A percentile compares a stretch with the other conserved stretches of the same genome.
These are phyloP conservation scores for Arthroderma sp. DNA, from an alignment of 2,329 filamentous ascomycete genomes.

Conservation along the genomic window DNA sequence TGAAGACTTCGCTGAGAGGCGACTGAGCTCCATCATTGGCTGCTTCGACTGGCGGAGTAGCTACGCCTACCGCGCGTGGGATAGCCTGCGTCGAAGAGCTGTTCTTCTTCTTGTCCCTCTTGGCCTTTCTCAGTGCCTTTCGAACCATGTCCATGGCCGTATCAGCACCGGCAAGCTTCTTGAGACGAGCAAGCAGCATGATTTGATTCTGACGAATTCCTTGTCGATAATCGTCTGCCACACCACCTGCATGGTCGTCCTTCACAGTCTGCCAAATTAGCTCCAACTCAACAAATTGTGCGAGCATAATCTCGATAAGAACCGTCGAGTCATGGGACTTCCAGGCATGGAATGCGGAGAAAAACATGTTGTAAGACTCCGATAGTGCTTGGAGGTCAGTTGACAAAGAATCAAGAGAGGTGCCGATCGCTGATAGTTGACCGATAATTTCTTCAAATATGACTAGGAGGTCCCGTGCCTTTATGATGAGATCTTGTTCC, in stretches of 20 bases:
- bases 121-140: constrained; percentile 46
- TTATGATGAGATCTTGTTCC: constrained; percentile 47
- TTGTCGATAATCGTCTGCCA: constrained; percentile 49
- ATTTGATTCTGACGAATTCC: constrained; percentile 55
- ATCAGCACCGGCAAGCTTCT: constrained; percentile 49
- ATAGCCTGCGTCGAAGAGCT: constrained; percentile 42
- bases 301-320: constrained; percentile 52
- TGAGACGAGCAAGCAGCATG: constrained; percentile 47
- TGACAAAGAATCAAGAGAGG: constrained; percentile 29
- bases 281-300: constrained; percentile 52
- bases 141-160: constrained; percentile 47
- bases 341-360: constrained; percentile 52
- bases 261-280: constrained; percentile 56
- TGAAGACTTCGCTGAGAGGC: constrained; percentile 29
- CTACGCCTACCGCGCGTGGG: constrained; percentile 39
- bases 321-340: constrained; percentile 50
- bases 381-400: constrained; percentile 36
- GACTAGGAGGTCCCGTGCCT: constrained; percentile 45
- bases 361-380: constrained; percentile 46
- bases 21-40: constrained; percentile 11
- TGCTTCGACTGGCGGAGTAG: constrained; percentile 18
- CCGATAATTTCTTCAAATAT: constrained; percentile 42
- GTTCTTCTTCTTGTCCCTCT: constrained; percentile 38
- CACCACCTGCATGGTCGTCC: constrained; percentile 46
- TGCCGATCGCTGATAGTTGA: constrained; percentile 34